Evolutionary conservation across 495 filamentous ascomycete genomes (phyloP), one percentile per base, ranked within the genome.

Genomic region (Bombardia bombarda): DNA sequence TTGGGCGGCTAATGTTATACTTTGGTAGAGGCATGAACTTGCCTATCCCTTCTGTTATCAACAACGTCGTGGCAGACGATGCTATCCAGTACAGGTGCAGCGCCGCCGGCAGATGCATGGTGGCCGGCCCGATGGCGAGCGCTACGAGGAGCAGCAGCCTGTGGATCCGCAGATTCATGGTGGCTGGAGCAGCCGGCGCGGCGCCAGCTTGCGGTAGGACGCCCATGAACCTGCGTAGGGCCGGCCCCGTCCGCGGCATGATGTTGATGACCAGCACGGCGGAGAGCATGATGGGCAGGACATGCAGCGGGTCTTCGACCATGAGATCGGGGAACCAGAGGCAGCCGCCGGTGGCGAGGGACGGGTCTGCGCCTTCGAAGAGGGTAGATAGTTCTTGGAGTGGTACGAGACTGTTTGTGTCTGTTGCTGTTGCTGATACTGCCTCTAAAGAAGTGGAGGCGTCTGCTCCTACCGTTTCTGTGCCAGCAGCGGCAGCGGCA

Each of bases 291-390:
- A 76, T 47, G 0, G 88, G 86, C 1, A 96, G 70, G 17, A 79
- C 49, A n/a, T 79, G 67, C 19, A 74, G 72, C 1, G 85, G 75
- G 56, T 96, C 90, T 18, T 82, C 66, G 5, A 65, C 68, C 12
- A 82, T 68, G 4, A 97, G 75, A 61, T 95, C 75, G 3, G 76
- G 71, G 56, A 92, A 90, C 87, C 88, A 97, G 6, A 87, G 68
- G 3, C 76, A 75, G 9, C 90, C 90, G 48, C 87, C 90, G 2
- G 62, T 87, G 78, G 34, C 75, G 39, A 53, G 38, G 5, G 47
- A 32, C 6, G 16, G 10, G 14, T 58, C 55, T 6, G 35, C 26
- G 13, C 26, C 26, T 8, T 10, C 9, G 13, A 8, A 10, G 3
- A 28, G 26, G 9, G 26, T 28, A 8, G 26, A 10, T n/a, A n/a